Conservation (phyloP, 2,329 filamentous ascomycete genomes). For the Microdochium nivale region DNA sequence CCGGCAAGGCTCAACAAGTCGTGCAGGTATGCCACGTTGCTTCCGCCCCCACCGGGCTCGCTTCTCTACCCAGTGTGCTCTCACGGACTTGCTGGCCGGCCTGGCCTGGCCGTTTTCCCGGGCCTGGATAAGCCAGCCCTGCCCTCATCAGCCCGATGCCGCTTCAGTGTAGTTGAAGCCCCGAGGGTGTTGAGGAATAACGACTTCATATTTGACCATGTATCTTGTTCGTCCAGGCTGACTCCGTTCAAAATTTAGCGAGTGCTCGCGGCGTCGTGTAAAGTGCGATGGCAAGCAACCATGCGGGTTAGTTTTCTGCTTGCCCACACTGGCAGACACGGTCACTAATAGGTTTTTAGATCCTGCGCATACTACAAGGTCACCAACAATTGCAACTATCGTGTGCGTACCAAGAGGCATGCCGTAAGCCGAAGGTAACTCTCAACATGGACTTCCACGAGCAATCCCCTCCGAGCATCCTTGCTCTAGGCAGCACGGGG, state of each 20-base stretch:
- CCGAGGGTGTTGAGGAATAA: too few relatives aligned
- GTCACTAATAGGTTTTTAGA: not conserved
- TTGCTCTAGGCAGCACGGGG: too few relatives aligned
- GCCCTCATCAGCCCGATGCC: too few relatives aligned
- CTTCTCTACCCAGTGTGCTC: not conserved
- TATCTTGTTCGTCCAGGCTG: not conserved
- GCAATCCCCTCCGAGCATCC: not conserved
- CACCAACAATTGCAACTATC: conserved; percentile 16
- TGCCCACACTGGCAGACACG: not conserved
- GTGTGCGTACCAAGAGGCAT: conserved; percentile 19
- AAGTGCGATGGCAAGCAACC: conserved; percentile 31
- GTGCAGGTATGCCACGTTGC: not conserved
- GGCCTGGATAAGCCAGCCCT: too few relatives aligned
- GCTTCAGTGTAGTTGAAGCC: too few relatives aligned
- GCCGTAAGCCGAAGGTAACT: conserved; percentile 18
- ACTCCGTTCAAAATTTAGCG: not conserved
- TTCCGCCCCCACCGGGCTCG: not conserved
- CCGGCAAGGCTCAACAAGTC: not conserved
- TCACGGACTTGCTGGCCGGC: too few relatives aligned
- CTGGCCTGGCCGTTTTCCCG: too few relatives aligned
- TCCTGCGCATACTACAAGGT: conserved; percentile 27
- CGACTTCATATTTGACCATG: too few relatives aligned
- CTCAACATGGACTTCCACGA: too few relatives aligned
- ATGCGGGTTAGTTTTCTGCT: conserved; percentile 7
- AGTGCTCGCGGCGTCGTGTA: conserved; percentile 19